These are phyloP conservation scores for Saturnispora galanensis DNA, from an alignment of 805 yeast genomes.

Conservation along the genomic window DNA sequence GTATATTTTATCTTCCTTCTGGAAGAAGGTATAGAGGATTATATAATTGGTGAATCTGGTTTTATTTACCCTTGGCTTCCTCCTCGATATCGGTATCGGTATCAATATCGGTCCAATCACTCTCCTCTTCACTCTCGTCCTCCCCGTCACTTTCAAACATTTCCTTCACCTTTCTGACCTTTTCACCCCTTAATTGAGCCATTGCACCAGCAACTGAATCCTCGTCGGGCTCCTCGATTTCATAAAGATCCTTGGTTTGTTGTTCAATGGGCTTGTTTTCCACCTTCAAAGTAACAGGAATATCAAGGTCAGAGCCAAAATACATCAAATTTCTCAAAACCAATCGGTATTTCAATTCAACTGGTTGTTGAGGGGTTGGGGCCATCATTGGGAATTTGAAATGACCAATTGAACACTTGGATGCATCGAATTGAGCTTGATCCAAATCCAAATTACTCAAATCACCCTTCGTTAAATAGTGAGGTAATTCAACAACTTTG, in stretches of 20 bases:
- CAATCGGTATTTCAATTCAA: conserved; percentile 59
- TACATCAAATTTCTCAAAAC: conserved; percentile 64
- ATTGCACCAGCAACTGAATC: conserved; percentile 69
- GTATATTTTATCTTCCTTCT: too few species aligned
- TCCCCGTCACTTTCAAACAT: conserved; percentile 24
- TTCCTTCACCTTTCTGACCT: conserved; percentile 35
- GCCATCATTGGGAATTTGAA: conserved; percentile 64
- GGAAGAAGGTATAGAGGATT: too few species aligned
- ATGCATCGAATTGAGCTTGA: conserved; percentile 38
- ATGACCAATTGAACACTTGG: conserved; percentile 50
- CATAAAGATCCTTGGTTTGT: conserved; percentile 36
- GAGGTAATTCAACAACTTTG: conserved; percentile 65
- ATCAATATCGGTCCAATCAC: conserved; percentile 42
- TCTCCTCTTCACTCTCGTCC: conserved; percentile 16
- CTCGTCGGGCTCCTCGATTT: conserved; percentile 63
- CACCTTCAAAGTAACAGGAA: conserved; percentile 64
- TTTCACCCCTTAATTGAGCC: conserved; percentile 57
- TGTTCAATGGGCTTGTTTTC: conserved; percentile 43
- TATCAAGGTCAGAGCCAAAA: conserved; percentile 72
- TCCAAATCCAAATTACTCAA: conserved; percentile 44
- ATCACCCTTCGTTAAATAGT: conserved; percentile 40
- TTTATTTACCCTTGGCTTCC: conserved; percentile 3
- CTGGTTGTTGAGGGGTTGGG: conserved; percentile 70
- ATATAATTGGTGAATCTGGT: too few species aligned
- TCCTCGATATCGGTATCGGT: conserved; percentile 60